Base-by-base conservation (phyloP, 164 flowering plant genomes). In the Stephania japonica region DNA sequence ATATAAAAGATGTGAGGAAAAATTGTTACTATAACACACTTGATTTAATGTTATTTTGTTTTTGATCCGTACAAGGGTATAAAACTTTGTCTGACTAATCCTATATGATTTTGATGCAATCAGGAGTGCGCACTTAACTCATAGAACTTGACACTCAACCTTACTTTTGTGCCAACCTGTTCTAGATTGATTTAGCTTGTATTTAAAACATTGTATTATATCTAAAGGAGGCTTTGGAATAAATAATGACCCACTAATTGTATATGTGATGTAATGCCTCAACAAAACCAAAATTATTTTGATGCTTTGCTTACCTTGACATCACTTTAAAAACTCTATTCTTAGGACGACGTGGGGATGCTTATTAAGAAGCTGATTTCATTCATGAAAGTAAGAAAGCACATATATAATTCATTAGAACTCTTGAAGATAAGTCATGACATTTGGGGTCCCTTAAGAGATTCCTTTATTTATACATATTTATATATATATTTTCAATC, bases 341-440 rank as follows among this genome's bases (percentile, higher is more conserved):
- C 61, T 53, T n/a, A 13, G 61, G 13, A 53, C 61, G n/a, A 53
- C 61, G 61, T 53, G 61, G 61, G 61, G 61, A 53, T 53, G 61
- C 61, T n/a, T 14, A 53, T 53, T 27, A 27, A 27, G n/a, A n/a
- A n/a, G 59, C 59, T 10, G 59, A 50, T 50, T 1, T 12, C 59
- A 50, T 53, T 53, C 32, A n/a, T 53, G 21, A 53, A 53, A 50
- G 11, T 50, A 50, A 50, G 59, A 50, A 12, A 50, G 18, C n/a
- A 56, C 16, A 56, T 56, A 16, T 47, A 16, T 3, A 12, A 47
- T 16, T 16, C 1, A 47, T 32, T 47, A 47, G 53, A 47, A 47
- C 53, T 47, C 53, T 47, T 47, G 62, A 14, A 56, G 62, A 56
- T 56, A 56, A 56, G 62, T 0, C 62, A 18, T 56, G 21, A 13